Evolutionary conservation across 768 basidiomycete species (phyloP), one percentile per base, ranked within the genome.

Genomic region (Podaxis rugospora): DNA sequence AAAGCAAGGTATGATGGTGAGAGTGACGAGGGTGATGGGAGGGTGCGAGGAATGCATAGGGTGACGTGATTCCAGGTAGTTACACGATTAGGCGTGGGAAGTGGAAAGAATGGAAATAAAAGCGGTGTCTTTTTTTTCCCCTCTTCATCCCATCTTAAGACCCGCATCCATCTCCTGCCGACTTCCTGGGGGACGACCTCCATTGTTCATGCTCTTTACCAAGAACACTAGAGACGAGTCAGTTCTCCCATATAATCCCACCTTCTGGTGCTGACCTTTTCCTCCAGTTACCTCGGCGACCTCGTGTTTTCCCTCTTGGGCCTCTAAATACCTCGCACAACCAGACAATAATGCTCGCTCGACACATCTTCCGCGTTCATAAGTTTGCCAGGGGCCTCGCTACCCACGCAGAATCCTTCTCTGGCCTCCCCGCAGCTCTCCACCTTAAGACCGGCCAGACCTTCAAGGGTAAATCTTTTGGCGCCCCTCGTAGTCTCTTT

Each of bases 361-460:
- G 84, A 63, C 78, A 78, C 66, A 68, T 87, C 46, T 69, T 81
- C 66, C 78, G 78, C 68, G 66, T 81, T 53, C 75, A 80, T 71
- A 75, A 78, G 59, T 68, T 87, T 47, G 74, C 79, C 62, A 82
- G 89, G 63, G 79, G 84, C 44, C 76, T 92, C 62, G 88, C 90
- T 40, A 90, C 89, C 23, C 86, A 89, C 69, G 78, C 84, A 49
- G 77, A 78, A 35, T 72, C 81, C 18, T 66, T 74, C 32, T 63
- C 75, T 42, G 70, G 78, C 16, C 63, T 84, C 14, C 95, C 96
- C 11, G 97, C 95, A 5, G 80, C 86, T 1, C 81, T 99, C 27
- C 95, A 98, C 76, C 82, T 99, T 53, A 95, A 95, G 76, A 88
- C 92, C 14, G 97, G 97, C 52, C 89, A 99, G 75, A 90, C 91